Evolutionary conservation across 768 basidiomycete genomes (phyloP).

Genomic region (Leucogyrophana mollusca): DNA sequence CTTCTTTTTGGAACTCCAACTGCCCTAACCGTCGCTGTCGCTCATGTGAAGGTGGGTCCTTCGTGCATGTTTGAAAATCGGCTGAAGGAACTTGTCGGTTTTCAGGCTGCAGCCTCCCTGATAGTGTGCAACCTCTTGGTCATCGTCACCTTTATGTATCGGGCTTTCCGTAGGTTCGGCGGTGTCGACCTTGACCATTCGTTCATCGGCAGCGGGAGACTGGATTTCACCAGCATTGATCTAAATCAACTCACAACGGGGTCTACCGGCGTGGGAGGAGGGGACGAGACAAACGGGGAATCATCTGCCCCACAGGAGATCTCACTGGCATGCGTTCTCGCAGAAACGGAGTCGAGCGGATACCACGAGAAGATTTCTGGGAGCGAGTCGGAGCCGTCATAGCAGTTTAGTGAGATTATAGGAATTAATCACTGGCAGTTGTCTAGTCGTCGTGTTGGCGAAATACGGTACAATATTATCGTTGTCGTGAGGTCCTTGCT

Average conservation of each 20-base stretch:
- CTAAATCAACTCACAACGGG: not conserved
- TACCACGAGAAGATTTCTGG: too few species aligned
- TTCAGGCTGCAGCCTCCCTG: not conserved
- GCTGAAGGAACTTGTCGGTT: not conserved
- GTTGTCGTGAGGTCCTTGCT: too few species aligned
- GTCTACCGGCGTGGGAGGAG: too few species aligned
- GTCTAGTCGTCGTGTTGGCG: too few species aligned
- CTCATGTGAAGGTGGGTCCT: not conserved
- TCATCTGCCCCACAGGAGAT: not conserved
- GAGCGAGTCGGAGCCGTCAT: too few species aligned
- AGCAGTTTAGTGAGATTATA: too few species aligned
- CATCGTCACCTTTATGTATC: slow-evolving; percentile 3
- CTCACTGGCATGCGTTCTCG: too few species aligned
- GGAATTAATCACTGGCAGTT: too few species aligned
- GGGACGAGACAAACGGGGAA: not conserved
- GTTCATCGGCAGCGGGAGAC: not conserved
- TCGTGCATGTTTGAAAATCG: not conserved
- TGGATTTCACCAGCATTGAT: slow-evolving; percentile 5
- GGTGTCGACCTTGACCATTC: not conserved
- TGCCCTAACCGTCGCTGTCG: not conserved
- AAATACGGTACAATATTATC: too few species aligned
- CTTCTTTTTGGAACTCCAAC: not conserved
- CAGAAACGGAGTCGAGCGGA: too few species aligned
- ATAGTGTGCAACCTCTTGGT: slow-evolving; percentile 1
- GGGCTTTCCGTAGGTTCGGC: not conserved